phyloP scores from a whole-genome alignment of 1,139 yeast genomes.

The Suhomyces kunorum region DNA sequence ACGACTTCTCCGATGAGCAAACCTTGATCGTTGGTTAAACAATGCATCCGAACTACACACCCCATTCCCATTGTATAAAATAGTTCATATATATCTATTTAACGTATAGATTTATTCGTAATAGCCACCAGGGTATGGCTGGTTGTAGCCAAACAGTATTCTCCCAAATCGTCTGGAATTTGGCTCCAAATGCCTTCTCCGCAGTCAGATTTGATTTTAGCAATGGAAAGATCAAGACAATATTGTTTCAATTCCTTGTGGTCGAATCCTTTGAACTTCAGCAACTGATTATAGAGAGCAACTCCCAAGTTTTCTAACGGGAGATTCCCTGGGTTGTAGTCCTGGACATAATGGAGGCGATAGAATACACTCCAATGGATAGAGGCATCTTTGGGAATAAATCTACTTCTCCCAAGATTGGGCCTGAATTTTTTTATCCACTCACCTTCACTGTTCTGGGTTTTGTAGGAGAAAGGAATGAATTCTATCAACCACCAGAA shows the following conservation, averaged over 20 bases:
- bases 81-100: conserved; percentile 11
- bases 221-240: conserved; percentile 9
- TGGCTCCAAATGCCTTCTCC: conserved; percentile 31
- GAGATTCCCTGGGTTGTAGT: conserved; percentile 49
- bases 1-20: conserved; percentile 77
- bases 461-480: conserved; percentile 54
- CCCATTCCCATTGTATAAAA: conserved; percentile 14
- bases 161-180: conserved; percentile 45
- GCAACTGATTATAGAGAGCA: conserved; percentile 23
- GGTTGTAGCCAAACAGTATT: background rate
- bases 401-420: conserved; percentile 53
- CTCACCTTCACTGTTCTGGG: conserved; percentile 45
- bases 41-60: conserved; percentile 9
- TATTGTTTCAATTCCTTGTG: conserved; percentile 2
- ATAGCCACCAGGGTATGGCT: conserved; percentile 1
- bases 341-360: conserved; percentile 47
- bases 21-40: conserved; percentile 70
- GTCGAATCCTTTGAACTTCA: conserved; percentile 14
- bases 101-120: conserved; percentile 11
- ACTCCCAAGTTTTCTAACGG: conserved; percentile 32
- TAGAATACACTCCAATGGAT: conserved; percentile 67
- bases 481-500: conserved; percentile 66
- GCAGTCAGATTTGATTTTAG: conserved; percentile 27
- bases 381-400: conserved; percentile 46
- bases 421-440: conserved; percentile 54